Evolutionary conservation across 352 stramenopile genomes (phyloP), one percentile per base, ranked within the genome.

Genomic region (Pythium dissotocum): DNA sequence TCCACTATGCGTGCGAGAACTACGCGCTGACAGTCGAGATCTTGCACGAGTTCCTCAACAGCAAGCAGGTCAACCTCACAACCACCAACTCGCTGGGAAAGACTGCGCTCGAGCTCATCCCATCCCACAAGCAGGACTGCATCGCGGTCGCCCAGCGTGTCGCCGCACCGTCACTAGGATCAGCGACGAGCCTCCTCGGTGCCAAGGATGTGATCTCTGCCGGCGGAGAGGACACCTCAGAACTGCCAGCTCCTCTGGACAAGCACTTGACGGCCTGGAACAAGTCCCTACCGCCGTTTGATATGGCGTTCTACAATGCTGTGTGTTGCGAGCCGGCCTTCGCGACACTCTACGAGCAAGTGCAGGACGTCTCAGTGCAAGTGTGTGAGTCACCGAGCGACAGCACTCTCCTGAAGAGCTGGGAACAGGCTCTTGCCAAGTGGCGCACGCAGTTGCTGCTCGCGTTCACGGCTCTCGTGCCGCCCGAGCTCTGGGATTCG

Each of bases 1-100:
- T 94, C 30, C 84, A 93, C 61, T 89, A 83, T 44, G 57, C 89
- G 49, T 94, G 87, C 65, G 82, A 92, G 58, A 94, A 92, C 66
- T 77, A 80, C 36, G 52, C 51, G 1, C 68, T 91, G 13, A 80
- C 83, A 6, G 70, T 90, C 10, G 77, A 77, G 12, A 86, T 91
- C 56, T 70, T 95, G 1, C 61, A 81, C 26, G 78, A 79, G 46
- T 76, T 95, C 51, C 79, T 93, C 67, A 68, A 48, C 38, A 77
- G 77, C 61, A 85, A 83, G 60, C 72, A 75, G 21, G 84, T 85
- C 6, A 90, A 95, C 55, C 60, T 86, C 42, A 91, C 83, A 21
- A 73, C 82, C 53, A 74, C 74, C 38, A 95, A 95, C 57, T 78
- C 87, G 54, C 65, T 92, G 2, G 83, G 85, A 33, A 89, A 88